Base-by-base conservation (phyloP, 2,329 filamentous ascomycete species). In the Arachnopeziza araneosa region DNA sequence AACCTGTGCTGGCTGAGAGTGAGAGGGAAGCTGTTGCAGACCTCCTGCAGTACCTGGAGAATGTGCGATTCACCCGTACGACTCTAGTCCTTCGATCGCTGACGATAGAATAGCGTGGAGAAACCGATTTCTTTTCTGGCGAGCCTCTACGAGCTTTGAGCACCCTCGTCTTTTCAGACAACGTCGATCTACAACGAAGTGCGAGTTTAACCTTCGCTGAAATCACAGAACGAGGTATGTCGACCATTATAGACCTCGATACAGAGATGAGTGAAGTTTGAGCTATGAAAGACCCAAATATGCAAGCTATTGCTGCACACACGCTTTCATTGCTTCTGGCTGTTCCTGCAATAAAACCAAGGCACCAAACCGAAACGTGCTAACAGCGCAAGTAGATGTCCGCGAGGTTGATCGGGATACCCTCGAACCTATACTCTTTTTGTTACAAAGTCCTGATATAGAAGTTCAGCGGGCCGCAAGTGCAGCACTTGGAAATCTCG, bases 131-230 rank as follows among this genome's bases (percentile, higher is more conserved):
- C 84, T 99, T 99, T 78, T 88, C 90, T 48, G 95, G 95, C 76
- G 93, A 97, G 72, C 95, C 95, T 52, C 85, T 99, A 60, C 89
- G 90, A 76, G 93, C 95, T 52, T 80, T 99, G 60, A 97, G 91
- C 76, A 99, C 93, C 14, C 84, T 99, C 24, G 95, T 99, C 60
- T 99, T 96, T 75, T 99, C 95, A 60, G 93, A 98, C 76, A 99
- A 99, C 78, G 93, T 99, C 74, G 95, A 99, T 75, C 83, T 99
- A 57, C 95, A 99, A 78, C 85, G 95, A 67, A 98, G 95, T 78
- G 95, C 95, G 57, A 98, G 93, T 75, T 84, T 99, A 75, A 99
- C 95, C 1, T 99, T 99, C 81, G 95, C 95, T 62, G 95, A 99
- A 75, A 99, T 99, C 68, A 99, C 95, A 49, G 95, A 99, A 77